Evolutionary conservation across 305 asterid genomes (phyloP), one percentile per base, ranked within the genome.

Genomic region (Rubia balearica): DNA sequence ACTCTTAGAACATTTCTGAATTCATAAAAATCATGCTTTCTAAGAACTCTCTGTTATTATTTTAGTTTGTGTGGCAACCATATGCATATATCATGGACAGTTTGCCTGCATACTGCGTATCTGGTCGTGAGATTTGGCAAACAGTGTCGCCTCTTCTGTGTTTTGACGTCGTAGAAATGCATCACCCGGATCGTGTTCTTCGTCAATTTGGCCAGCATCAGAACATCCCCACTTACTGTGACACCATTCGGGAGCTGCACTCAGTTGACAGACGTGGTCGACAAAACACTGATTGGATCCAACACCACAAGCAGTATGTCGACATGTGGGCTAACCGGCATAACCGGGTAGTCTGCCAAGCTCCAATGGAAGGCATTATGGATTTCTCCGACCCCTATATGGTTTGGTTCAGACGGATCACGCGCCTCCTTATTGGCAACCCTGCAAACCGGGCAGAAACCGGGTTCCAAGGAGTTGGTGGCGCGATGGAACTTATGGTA

Each of bases 101-200:
- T 81, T 87, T 91, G 77, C 91, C 95, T 0, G 85, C 76, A 49
- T 89, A 89, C 78, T 91, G 95, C 80, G 19, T 84, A 38, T 86
- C 88, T 19, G 92, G 97, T 60, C 73, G 78, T 79, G 72, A 82
- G 57, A 85, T 85, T 79, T 89, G 96, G 97, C 94, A 84, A 82
- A 85, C 95, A n/a, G 80, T 85, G 61, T 65, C 92, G 49, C 97
- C 97, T 69, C 89, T 90, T 71, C 84, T 90, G 72, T 89, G 97
- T 82, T 87, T 83, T 60, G 95, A 90, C 61, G 91, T 87, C 21
- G 89, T 90, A 67, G 96, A 90, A 83, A 80, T 90, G 80, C 90
- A 87, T 83, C 89, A 83, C 67, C 88, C 96, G 33, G 89, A 89
- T 57, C 91, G 91, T 17, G 96, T 80, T 33, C 73, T 91, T 65